Evolutionary conservation across 208 protist species (phyloP), one percentile per base, ranked within the genome.

Genomic region (Polymyxa betae): DNA sequence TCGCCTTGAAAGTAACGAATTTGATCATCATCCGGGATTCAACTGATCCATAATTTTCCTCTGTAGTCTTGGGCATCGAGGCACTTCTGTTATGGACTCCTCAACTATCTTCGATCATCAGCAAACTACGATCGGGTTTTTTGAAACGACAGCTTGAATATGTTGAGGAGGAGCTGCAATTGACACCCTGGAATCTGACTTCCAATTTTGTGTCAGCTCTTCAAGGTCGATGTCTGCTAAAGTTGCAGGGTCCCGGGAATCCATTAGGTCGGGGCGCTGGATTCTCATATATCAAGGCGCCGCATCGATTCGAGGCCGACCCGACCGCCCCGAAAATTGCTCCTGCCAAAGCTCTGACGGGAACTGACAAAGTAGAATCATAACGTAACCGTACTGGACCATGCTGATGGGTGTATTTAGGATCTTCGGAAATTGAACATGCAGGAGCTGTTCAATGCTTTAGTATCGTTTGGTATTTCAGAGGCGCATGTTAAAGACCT

Each of bases 251-350:
- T 5, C 72, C 72, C n/a, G 72, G 72, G n/a, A 82, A 82, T 43
- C 72, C 72, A 38, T n/a, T 82, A 20, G 72, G 72, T 82, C 72
- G 40, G 5, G 72, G 72, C 35, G 72, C 72, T 43, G 72, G 72
- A 43, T 82, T 82, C 72, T 82, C 72, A 20, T 82, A 82, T n/a
- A 82, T 82, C 72, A 82, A 82, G 40, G 72, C 72, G 12, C 72
- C 72, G 5, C 72, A 82, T n/a, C 5, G 72, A 45, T 82, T 82
- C n/a, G 72, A 82, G 40, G 72, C 72, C 72, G 72, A 82, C n/a
- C 72, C 72, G 35, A 82, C 72, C 16, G 72, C 72, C n/a, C 72
- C 72, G 72, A 82, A 82, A 43, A 82, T 82, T 82, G 72, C 72
- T 5, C 72, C 72, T 16, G 72, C 72, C 12, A 82, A 82, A 82